Percentiles rank a stretch among this genome's conserved stretches.
Evolutionary conservation across 2,329 filamentous ascomycete species (phyloP).

Genomic region (Raffaelea ambrosiae): DNA sequence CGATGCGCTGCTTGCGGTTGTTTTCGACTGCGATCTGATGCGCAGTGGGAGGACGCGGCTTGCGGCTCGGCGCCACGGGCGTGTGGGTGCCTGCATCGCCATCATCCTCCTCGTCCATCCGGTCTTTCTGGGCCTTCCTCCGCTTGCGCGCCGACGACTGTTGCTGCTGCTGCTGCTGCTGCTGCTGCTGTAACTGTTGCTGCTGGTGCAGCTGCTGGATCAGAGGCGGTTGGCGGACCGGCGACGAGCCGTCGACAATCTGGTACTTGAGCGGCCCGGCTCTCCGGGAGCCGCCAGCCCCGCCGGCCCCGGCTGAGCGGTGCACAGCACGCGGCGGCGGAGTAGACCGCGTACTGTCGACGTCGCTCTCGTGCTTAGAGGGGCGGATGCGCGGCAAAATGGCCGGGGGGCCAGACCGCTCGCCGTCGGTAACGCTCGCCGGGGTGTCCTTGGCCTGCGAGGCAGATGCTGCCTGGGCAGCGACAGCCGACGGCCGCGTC

Average conservation of each 20-base stretch:
- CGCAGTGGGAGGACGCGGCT: constrained; percentile 68
- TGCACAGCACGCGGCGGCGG: constrained; percentile 35
- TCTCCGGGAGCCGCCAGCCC: constrained; percentile 37
- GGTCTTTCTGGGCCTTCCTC: background rate
- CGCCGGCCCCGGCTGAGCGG: constrained; percentile 29
- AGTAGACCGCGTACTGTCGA: constrained; percentile 44
- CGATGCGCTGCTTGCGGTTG: constrained; percentile 70
- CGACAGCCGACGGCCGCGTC: constrained; percentile 11
- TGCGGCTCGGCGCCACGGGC: constrained; percentile 33
- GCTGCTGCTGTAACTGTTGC: constrained; percentile 16
- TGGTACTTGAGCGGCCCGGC: constrained; percentile 50
- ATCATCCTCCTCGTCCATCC: constrained; percentile 8
- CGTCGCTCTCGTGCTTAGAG: constrained; percentile 50
- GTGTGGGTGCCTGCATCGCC: constrained; percentile 5
- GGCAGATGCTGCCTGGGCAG: constrained; percentile 13
- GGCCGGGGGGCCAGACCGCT: constrained; percentile 39
- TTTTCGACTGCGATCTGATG: constrained; percentile 76
- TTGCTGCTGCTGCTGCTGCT: constrained; percentile 16
- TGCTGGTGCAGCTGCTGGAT: constrained; percentile 14
- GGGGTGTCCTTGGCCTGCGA: constrained; percentile 14
- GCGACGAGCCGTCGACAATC: constrained; percentile 53
- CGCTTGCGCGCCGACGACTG: background rate
- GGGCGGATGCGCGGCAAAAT: constrained; percentile 55
- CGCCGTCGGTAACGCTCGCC: constrained; percentile 30
- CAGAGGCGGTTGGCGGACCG: constrained; percentile 32